Percentiles rank a stretch among this genome's conserved stretches.
Conservation (phyloP, 176 grass and related monocot genomes). For the Raddia distichophylla region DNA sequence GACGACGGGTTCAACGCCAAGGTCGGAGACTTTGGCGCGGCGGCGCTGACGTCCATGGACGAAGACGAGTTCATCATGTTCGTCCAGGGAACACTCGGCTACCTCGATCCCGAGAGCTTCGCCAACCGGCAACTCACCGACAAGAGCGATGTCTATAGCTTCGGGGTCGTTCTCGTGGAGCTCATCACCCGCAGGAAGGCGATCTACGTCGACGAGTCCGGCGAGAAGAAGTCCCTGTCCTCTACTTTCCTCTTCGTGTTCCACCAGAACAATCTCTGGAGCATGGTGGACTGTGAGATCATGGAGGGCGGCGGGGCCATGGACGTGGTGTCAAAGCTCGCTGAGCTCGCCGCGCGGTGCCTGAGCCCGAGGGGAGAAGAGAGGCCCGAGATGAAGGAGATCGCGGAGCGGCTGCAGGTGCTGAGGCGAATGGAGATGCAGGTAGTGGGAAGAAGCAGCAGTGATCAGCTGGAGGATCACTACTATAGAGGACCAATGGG, state of each 20-base stretch:
- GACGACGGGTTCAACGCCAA: constrained; percentile 35
- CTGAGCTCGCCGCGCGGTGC: neutral
- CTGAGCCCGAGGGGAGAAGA: neutral
- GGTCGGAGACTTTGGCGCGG: constrained; percentile 54
- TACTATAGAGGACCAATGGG: neutral
- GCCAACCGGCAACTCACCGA: constrained; percentile 58
- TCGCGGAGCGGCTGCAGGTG: neutral
- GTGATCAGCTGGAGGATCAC: neutral
- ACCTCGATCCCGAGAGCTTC: constrained; percentile 63
- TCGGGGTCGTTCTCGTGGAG: constrained; percentile 57
- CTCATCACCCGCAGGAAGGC: constrained; percentile 56
- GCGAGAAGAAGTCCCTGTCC: neutral
- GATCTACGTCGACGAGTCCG: constrained; percentile 25
- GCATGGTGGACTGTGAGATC: neutral
- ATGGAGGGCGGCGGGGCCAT: neutral
- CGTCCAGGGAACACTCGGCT: constrained; percentile 57
- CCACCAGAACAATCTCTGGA: no score
- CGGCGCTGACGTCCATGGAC: constrained; percentile 35
- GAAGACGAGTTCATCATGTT: constrained; percentile 48
- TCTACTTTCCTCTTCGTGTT: neutral
- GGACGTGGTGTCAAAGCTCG: neutral
- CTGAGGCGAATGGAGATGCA: neutral
- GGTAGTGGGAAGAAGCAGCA: neutral
- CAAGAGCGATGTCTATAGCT: constrained; percentile 66
- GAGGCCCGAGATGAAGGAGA: neutral